These are phyloP conservation scores for Pythium monospermum DNA, from an alignment of 352 stramenopile genomes.

Conservation along the genomic window DNA sequence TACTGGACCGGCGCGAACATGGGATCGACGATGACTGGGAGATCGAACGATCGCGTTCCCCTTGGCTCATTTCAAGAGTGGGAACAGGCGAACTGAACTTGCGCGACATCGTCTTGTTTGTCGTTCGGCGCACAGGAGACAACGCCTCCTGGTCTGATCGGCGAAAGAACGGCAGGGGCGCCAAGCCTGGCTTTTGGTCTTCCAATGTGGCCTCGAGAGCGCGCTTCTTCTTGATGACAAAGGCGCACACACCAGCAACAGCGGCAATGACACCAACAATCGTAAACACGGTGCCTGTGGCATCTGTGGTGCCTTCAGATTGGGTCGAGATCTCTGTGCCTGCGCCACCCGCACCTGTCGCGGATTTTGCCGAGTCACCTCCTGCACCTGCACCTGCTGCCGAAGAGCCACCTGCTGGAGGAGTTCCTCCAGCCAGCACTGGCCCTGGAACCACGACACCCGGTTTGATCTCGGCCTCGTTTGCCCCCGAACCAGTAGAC, in stretches of 20 bases:
- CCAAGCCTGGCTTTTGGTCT: constrained; percentile 35
- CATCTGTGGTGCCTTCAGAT: constrained; percentile 24
- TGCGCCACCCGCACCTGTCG: neutral
- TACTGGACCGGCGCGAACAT: constrained; percentile 12
- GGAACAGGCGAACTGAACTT: constrained; percentile 21
- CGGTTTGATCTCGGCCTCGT: constrained; percentile 13
- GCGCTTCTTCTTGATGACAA: constrained; percentile 58
- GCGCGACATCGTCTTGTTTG: neutral
- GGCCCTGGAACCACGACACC: constrained; percentile 8
- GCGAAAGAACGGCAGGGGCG: constrained; percentile 41
- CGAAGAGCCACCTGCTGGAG: neutral
- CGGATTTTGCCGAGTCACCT: neutral
- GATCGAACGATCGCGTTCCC: constrained; percentile 15
- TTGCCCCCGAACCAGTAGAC: neutral
- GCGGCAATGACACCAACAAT: constrained; percentile 42
- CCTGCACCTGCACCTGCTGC: constrained; percentile 1
- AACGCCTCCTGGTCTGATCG: constrained; percentile 24
- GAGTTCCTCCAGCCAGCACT: neutral
- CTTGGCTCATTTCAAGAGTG: constrained; percentile 6
- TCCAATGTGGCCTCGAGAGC: constrained; percentile 35
- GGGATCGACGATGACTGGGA: constrained; percentile 15
- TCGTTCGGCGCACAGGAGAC: constrained; percentile 8
- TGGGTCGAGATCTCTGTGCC: constrained; percentile 39
- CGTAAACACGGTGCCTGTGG: constrained; percentile 39
- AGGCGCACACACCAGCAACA: constrained; percentile 38